phyloP scores from a whole-genome alignment of 1,284 basidiomycete genomes.

The Exsudoporus floridanus region DNA sequence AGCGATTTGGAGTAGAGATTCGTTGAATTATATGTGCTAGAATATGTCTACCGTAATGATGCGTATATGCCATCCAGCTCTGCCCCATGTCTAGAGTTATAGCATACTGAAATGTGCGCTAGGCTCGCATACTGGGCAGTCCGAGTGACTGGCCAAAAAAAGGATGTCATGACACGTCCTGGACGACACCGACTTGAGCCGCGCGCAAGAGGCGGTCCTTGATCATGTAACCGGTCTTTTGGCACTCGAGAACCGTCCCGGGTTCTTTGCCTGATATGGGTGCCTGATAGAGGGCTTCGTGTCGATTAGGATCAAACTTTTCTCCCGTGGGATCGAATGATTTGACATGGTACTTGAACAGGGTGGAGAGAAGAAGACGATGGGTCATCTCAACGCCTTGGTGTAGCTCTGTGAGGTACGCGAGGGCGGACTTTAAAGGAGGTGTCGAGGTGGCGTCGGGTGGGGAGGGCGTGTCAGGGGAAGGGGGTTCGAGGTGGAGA shows the following conservation, averaged over 20 bases:
- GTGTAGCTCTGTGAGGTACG: slow-evolving; percentile 72
- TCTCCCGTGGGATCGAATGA: slow-evolving; percentile 92
- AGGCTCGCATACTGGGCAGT: neutral
- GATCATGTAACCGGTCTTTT: slow-evolving; percentile 90
- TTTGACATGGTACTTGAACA: slow-evolving; percentile 90
- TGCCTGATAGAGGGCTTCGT: slow-evolving; percentile 94
- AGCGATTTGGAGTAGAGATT: slow-evolving; percentile 77
- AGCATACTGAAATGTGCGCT: slow-evolving; percentile 16
- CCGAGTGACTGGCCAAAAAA: neutral
- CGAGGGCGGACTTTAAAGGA: slow-evolving; percentile 51
- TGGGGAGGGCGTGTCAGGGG: slow-evolving; percentile 30
- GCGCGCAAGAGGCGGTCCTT: slow-evolving; percentile 91
- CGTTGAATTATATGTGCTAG: slow-evolving; percentile 47
- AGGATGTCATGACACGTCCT: slow-evolving; percentile 54
- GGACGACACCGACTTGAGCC: slow-evolving; percentile 95
- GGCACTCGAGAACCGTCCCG: slow-evolving; percentile 89
- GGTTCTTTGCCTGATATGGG: slow-evolving; percentile 88
- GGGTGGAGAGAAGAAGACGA: slow-evolving; percentile 84
- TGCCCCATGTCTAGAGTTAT: slow-evolving; percentile 19
- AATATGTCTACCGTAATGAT: slow-evolving; percentile 36
- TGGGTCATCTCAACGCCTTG: slow-evolving; percentile 92
- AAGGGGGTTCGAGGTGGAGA: slow-evolving; percentile 33
- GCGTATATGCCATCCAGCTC: slow-evolving; percentile 17
- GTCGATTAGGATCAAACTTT: slow-evolving; percentile 90
- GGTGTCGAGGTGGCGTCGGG: slow-evolving; percentile 31